These are phyloP conservation scores for Anisogramma anomala DNA, from an alignment of 2,329 filamentous ascomycete species.

Conservation along the genomic window DNA sequence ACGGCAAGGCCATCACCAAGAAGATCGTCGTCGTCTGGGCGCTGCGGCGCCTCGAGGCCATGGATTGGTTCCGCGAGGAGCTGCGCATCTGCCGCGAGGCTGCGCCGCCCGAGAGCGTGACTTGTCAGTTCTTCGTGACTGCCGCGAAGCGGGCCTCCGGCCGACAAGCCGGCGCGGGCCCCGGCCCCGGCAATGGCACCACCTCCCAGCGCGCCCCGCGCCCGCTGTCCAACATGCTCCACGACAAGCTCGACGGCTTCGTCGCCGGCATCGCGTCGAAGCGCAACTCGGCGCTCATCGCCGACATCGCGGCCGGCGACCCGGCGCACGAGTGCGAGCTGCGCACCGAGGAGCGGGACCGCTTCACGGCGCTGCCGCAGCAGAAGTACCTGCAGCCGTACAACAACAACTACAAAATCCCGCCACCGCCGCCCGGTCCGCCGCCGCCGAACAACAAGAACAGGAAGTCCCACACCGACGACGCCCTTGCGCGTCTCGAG, in stretches of 20 bases:
- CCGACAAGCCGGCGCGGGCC: too few relatives aligned
- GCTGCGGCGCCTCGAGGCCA: constrained; percentile 77
- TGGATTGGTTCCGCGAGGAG: constrained; percentile 98
- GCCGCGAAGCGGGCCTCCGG: constrained; percentile 48
- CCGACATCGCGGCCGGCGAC: constrained; percentile 70
- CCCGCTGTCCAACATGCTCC: constrained; percentile 63
- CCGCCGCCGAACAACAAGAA: constrained; percentile 14
- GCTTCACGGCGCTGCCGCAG: constrained; percentile 68
- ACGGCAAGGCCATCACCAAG: constrained; percentile 85
- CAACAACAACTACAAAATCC: constrained; percentile 20
- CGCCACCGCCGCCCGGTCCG: constrained; percentile 18
- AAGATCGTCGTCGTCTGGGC: constrained; percentile 91
- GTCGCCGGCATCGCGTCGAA: constrained; percentile 80
- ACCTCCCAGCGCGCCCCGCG: constrained; percentile 41
- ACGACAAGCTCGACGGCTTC: constrained; percentile 79
- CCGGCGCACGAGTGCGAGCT: constrained; percentile 68
- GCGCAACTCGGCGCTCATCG: constrained; percentile 72
- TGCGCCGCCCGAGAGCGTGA: constrained; percentile 77
- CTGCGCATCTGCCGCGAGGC: constrained; percentile 82
- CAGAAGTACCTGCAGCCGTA: constrained; percentile 51
- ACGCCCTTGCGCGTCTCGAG: constrained; percentile 38
- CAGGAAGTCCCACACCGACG: constrained; percentile 25
- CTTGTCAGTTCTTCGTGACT: constrained; percentile 92
- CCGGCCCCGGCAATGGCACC: constrained; percentile 20
- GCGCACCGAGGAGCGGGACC: constrained; percentile 71